phyloP scores from a whole-genome alignment of 1,284 basidiomycete genomes.

The Austroboletus novae-zelandiae region DNA sequence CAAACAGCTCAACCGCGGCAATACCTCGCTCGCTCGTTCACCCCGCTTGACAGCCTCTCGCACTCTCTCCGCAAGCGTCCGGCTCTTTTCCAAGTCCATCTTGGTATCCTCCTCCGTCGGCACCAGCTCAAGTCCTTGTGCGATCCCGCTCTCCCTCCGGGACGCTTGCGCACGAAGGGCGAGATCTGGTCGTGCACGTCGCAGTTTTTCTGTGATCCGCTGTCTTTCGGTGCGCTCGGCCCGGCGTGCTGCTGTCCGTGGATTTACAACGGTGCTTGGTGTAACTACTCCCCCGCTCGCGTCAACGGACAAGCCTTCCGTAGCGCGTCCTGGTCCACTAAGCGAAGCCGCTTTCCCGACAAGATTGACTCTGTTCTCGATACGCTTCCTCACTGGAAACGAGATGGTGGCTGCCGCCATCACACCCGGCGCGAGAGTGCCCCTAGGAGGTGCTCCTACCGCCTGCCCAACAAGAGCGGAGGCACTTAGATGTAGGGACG shows the following conservation, averaged over 20 bases:
- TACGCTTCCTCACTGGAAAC: slow-evolving; percentile 22
- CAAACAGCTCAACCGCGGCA: slow-evolving; percentile 29
- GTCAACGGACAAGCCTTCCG: neutral
- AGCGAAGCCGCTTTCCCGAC: slow-evolving; percentile 6
- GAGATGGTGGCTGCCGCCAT: slow-evolving; percentile 16
- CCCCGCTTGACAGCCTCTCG: slow-evolving; percentile 22
- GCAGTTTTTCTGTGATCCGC: slow-evolving; percentile 28
- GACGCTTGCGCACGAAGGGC: slow-evolving; percentile 6
- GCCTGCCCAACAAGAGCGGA: neutral
- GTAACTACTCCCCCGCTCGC: neutral
- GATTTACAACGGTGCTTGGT: neutral
- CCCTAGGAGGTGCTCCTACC: neutral
- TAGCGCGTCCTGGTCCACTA: neutral
- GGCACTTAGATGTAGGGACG: neutral
- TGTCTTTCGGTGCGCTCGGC: slow-evolving; percentile 19
- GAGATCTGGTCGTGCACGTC: slow-evolving; percentile 31
- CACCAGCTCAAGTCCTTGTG: neutral
- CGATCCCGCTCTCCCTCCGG: neutral
- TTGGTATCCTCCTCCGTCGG: slow-evolving; percentile 10
- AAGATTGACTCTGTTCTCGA: neutral
- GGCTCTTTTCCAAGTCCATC: slow-evolving; percentile 32
- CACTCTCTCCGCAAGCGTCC: slow-evolving; percentile 21
- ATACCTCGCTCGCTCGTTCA: slow-evolving; percentile 17
- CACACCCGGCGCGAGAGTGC: neutral
- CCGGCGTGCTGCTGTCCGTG: slow-evolving; percentile 19